phyloP scores from a whole-genome alignment of 768 basidiomycete species.

The Boletus rufocinnamomeus region DNA sequence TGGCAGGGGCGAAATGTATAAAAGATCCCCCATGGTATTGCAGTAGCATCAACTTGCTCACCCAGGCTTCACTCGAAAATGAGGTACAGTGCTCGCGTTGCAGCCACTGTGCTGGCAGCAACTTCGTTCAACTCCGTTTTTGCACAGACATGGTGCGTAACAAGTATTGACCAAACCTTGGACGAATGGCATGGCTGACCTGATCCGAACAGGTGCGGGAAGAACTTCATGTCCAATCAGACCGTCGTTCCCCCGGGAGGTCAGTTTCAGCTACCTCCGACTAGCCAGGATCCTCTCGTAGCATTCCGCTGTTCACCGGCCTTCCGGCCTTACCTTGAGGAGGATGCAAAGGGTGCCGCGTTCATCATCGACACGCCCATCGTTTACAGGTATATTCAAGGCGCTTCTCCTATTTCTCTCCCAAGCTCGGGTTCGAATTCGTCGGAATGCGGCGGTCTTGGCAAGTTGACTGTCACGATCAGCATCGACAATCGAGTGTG shows the following conservation, averaged over 20 bases:
- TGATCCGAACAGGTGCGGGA: constrained; percentile 46
- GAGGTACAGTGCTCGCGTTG: constrained; percentile 14
- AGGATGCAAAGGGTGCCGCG: constrained; percentile 32
- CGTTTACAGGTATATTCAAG: constrained; percentile 37
- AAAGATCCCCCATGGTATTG: background rate
- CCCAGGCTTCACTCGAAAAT: constrained; percentile 9
- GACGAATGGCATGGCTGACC: background rate
- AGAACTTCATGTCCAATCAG: constrained; percentile 46
- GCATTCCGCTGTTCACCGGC: constrained; percentile 49
- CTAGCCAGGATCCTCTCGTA: constrained; percentile 40
- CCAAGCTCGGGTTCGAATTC: constrained; percentile 1
- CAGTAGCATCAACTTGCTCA: no score
- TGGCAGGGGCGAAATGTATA: constrained; percentile 1
- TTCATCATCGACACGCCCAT: constrained; percentile 44
- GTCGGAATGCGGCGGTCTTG: constrained; percentile 1
- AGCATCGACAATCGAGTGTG: constrained; percentile 29
- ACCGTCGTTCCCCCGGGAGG: constrained; percentile 48
- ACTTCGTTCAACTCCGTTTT: constrained; percentile 8
- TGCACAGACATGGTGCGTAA: constrained; percentile 33
- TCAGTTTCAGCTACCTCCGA: constrained; percentile 40
- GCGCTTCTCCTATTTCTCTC: constrained; percentile 36
- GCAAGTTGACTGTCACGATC: constrained; percentile 32
- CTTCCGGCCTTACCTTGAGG: constrained; percentile 49
- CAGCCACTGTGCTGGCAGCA: constrained; percentile 13
- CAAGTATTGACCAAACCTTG: background rate